These are phyloP conservation scores for Tephrocybe sp. DNA, from an alignment of 768 basidiomycete species.

Conservation along the genomic window DNA sequence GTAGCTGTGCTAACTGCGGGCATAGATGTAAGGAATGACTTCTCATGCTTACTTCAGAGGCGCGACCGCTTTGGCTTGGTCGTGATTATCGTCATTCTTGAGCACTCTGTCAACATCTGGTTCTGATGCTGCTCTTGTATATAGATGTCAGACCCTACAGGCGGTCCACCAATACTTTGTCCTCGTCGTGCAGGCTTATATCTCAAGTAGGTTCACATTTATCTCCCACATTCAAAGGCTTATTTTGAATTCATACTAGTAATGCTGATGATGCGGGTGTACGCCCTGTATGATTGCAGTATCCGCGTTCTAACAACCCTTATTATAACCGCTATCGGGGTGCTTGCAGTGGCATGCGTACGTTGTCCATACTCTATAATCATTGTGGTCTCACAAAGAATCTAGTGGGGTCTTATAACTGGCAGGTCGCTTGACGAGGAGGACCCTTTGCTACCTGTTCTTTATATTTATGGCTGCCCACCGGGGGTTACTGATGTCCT, in stretches of 20 bases:
- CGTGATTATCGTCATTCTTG: not conserved
- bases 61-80: not conserved
- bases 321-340: conserved; percentile 6
- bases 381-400: not conserved
- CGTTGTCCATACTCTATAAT: conserved; percentile 10
- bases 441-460: conserved; percentile 7
- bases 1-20: not conserved
- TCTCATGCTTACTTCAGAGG: not conserved
- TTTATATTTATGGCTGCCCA: conserved; percentile 22
- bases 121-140: not conserved
- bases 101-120: not conserved
- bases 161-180: conserved; percentile 16
- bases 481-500: conserved; percentile 15
- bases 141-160: conserved; percentile 15
- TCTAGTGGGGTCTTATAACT: conserved; percentile 25
- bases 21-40: conserved; percentile 10
- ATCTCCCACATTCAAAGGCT: not conserved
- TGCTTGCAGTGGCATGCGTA: conserved; percentile 29
- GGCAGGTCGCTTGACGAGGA: conserved; percentile 12
- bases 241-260: not conserved
- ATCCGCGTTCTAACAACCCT: conserved; percentile 13
- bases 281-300: not conserved
- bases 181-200: conserved; percentile 12
- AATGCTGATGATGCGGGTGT: conserved; percentile 13
- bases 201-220: conserved; percentile 8